Percentiles rank a stretch among this genome's conserved stretches.
These are phyloP conservation scores for Medicago arabica DNA, from an alignment of 306 rosid species.

Conservation along the genomic window DNA sequence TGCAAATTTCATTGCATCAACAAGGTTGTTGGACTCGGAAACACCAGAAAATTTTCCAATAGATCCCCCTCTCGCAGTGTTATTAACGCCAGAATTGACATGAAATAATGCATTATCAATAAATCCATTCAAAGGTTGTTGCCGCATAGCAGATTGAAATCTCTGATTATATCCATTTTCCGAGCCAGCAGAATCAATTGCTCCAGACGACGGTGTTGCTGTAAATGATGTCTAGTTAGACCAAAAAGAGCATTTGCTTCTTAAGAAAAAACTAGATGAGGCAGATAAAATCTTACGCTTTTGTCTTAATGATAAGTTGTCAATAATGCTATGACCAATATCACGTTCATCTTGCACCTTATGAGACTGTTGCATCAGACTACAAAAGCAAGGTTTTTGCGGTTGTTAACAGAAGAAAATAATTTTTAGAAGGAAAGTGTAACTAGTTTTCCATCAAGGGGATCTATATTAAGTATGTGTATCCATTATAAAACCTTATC, in stretches of 20 bases:
- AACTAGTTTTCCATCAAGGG: conserved; percentile 41
- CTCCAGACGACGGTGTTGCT: conserved; percentile 52
- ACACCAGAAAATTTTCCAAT: conserved; percentile 51
- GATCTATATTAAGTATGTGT: conserved; percentile 29
- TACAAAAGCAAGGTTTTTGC: conserved; percentile 52
- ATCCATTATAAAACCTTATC: conserved; percentile 22
- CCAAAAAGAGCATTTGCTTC: conserved; percentile 25
- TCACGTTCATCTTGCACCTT: conserved; percentile 62
- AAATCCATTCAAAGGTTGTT: conserved; percentile 52
- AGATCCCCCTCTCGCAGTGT: conserved; percentile 54
- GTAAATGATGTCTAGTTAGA: conserved; percentile 41
- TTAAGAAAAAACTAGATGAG: conserved; percentile 17
- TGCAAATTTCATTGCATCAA: conserved; percentile 58
- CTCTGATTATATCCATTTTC: conserved; percentile 61
- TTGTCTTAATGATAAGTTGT: conserved; percentile 48
- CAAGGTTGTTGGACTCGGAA: conserved; percentile 50
- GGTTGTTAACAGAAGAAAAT: conserved; percentile 31
- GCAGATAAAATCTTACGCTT: conserved; percentile 54
- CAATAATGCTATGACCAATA: conserved; percentile 50
- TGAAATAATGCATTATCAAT: conserved; percentile 48
- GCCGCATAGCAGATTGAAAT: conserved; percentile 52
- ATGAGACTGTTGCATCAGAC: conserved; percentile 63
- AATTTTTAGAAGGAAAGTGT: conserved; percentile 26
- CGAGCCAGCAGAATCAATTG: conserved; percentile 50
- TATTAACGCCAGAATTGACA: conserved; percentile 60